Evolutionary conservation across 2,329 filamentous ascomycete species (phyloP).

Genomic region (Rutstroemia sp.): DNA sequence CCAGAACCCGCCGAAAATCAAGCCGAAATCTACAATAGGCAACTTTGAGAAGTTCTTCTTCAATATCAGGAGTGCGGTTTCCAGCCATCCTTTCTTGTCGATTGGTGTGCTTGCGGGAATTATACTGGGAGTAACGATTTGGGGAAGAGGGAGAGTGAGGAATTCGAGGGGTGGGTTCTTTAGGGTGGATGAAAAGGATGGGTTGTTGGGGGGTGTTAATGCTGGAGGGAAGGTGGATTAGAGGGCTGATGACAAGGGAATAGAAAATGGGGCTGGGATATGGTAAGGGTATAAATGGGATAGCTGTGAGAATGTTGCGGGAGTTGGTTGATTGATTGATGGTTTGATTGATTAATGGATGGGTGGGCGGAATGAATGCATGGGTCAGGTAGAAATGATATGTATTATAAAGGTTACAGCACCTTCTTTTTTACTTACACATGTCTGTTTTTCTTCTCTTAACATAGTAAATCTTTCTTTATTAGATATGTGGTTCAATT

Average conservation of each 20-base stretch:
- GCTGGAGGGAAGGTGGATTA: slow-evolving; percentile 45
- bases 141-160: slow-evolving; percentile 46
- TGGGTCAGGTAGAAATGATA: slow-evolving; percentile 12
- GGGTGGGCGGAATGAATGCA: neutral
- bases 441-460: neutral
- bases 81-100: slow-evolving; percentile 52
- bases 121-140: slow-evolving; percentile 44
- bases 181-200: slow-evolving; percentile 59
- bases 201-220: slow-evolving; percentile 48
- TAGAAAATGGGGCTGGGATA: neutral
- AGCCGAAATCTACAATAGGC: slow-evolving; percentile 70
- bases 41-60: slow-evolving; percentile 66
- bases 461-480: too few relatives aligned
- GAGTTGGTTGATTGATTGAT: neutral
- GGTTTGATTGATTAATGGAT: neutral
- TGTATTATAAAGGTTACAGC: slow-evolving; percentile 11
- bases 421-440: neutral
- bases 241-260: neutral
- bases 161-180: slow-evolving; percentile 51
- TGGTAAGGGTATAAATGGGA: neutral
- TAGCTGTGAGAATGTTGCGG: neutral
- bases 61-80: slow-evolving; percentile 51
- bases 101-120: slow-evolving; percentile 51
- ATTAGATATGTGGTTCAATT: neutral
- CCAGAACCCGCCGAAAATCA: slow-evolving; percentile 52